Conservation (phyloP, 2,329 filamentous ascomycete species). For the Aspergillus quadrilineatus region DNA sequence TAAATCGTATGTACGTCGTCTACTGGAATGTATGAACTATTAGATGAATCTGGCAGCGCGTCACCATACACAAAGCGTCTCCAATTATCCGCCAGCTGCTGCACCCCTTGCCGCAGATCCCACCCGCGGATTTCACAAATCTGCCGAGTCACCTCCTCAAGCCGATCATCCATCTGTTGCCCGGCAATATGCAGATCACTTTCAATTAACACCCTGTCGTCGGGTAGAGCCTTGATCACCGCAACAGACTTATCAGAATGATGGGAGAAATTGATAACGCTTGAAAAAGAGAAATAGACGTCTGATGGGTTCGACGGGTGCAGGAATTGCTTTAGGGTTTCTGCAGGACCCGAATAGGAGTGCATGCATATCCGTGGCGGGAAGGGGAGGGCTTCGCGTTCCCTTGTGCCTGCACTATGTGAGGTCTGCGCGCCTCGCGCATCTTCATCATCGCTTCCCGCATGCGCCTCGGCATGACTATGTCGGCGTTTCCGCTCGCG, state of each 20-base stretch:
- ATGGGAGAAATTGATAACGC: slow-evolving; percentile 72
- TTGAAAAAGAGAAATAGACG: slow-evolving; percentile 87
- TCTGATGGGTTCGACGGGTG: slow-evolving; percentile 69
- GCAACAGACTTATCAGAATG: slow-evolving; percentile 60
- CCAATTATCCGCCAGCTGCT: slow-evolving; percentile 71
- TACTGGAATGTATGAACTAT: background rate
- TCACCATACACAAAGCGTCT: slow-evolving; percentile 69
- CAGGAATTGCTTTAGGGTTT: slow-evolving; percentile 76
- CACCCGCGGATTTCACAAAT: slow-evolving; percentile 79
- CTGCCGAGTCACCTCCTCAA: slow-evolving; percentile 73
- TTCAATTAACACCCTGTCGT: slow-evolving; percentile 77
- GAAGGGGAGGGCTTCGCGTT: slow-evolving; percentile 57
- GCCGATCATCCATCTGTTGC: slow-evolving; percentile 69
- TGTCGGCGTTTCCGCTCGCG: slow-evolving; percentile 42
- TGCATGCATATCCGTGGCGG: slow-evolving; percentile 90
- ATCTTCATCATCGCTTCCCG: slow-evolving; percentile 30
- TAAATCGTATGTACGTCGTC: background rate
- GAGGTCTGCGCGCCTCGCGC: slow-evolving; percentile 5
- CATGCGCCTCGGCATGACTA: slow-evolving; percentile 33
- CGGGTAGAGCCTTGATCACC: slow-evolving; percentile 69
- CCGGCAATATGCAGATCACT: slow-evolving; percentile 88
- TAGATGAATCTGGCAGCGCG: background rate
- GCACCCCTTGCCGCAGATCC: slow-evolving; percentile 69
- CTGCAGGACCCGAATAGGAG: slow-evolving; percentile 78
- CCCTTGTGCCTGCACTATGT: background rate